These are phyloP conservation scores for Xylaria sp. DNA, from an alignment of 2,329 filamentous ascomycete genomes.

Conservation along the genomic window DNA sequence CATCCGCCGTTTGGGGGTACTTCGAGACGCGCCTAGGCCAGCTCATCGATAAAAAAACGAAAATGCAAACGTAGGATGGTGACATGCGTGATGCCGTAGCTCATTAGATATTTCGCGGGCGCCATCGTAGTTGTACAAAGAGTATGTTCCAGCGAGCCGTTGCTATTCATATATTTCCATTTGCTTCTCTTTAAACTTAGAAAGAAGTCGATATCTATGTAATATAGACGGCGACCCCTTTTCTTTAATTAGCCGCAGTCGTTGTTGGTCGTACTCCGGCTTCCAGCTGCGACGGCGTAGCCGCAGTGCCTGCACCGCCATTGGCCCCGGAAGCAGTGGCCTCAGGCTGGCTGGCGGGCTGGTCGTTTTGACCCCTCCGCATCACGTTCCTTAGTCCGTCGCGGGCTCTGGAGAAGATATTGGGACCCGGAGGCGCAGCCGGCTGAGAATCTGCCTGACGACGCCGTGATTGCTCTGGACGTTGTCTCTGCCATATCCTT, in stretches of 20 bases:
- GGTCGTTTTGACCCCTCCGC: slow-evolving; percentile 31
- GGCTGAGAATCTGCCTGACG: slow-evolving; percentile 13
- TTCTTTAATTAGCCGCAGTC: slow-evolving; percentile 24
- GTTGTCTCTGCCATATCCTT: slow-evolving; percentile 25
- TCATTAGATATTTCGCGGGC: neutral
- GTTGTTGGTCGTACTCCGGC: slow-evolving; percentile 42
- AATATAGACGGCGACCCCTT: slow-evolving; percentile 23
- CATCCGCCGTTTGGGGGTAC: too few relatives aligned
- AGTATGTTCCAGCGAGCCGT: slow-evolving; percentile 5
- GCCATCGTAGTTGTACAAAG: neutral
- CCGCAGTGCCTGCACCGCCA: slow-evolving; percentile 13
- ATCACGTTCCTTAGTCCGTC: slow-evolving; percentile 28
- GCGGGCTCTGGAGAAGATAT: slow-evolving; percentile 30
- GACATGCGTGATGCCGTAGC: slow-evolving; percentile 2
- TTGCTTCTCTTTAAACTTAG: too few relatives aligned
- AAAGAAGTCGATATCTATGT: slow-evolving; percentile 24
- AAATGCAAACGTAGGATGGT: slow-evolving; percentile 9
- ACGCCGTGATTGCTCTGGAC: slow-evolving; percentile 13
- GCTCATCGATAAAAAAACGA: neutral
- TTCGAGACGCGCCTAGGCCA: too few relatives aligned
- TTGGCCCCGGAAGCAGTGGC: slow-evolving; percentile 33
- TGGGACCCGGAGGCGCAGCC: slow-evolving; percentile 17
- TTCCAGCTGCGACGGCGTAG: slow-evolving; percentile 52
- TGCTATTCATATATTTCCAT: slow-evolving; percentile 24
- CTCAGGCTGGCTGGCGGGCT: slow-evolving; percentile 17